A percentile compares a stretch with the other conserved stretches of the same genome.
phyloP scores from a whole-genome alignment of 352 stramenopile genomes.

The Phytophthora capsici region DNA sequence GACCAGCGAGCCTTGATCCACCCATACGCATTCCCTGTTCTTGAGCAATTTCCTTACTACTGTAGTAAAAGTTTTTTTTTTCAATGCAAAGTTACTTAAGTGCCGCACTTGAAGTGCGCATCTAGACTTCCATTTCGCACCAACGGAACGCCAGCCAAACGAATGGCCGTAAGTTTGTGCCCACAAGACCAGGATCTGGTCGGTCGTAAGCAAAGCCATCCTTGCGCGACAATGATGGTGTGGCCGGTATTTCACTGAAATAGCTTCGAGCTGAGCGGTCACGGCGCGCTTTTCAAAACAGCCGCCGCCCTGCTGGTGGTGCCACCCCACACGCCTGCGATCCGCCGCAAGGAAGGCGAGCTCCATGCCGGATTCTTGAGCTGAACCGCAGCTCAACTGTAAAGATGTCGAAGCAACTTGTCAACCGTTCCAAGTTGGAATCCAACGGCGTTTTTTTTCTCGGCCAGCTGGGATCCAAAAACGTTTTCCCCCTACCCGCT shows the following conservation, averaged over 20 bases:
- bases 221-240: constrained; percentile 3
- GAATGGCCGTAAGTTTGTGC: constrained; percentile 1
- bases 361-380: constrained; percentile 12
- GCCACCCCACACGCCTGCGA: not conserved
- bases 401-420: constrained; percentile 3
- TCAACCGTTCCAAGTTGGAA: no score
- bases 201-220: constrained; percentile 3
- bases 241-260: constrained; percentile 7
- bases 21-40: not conserved
- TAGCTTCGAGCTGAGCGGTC: not conserved
- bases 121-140: not conserved
- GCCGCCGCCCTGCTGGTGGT: constrained; percentile 5
- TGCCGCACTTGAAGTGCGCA: no score
- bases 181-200: constrained; percentile 7
- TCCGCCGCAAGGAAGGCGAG: constrained; percentile 4
- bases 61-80: no score
- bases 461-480: not conserved
- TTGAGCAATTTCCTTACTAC: not conserved
- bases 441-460: no score
- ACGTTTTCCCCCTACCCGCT: constrained; percentile 17
- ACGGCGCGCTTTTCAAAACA: not conserved
- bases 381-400: constrained; percentile 2
- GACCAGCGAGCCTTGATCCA: not conserved
- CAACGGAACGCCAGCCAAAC: constrained; percentile 10
- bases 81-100: not conserved